These are phyloP conservation scores for Zygnema cylindricum DNA, from an alignment of 139 green algal genomes.

Conservation along the genomic window DNA sequence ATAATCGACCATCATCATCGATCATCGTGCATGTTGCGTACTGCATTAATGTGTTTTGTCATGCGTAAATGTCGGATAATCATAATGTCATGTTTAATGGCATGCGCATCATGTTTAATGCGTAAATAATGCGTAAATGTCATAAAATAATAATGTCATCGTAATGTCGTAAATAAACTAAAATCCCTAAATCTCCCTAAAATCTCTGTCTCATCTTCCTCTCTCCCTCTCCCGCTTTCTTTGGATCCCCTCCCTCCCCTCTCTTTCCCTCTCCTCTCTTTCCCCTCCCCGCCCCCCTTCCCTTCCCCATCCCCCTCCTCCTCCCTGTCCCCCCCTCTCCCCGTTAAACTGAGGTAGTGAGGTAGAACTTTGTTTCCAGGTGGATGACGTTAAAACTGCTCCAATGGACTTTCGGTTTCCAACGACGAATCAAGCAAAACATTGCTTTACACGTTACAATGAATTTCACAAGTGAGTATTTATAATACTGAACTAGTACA, in stretches of 20 bases:
- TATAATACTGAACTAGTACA: too few relatives aligned
- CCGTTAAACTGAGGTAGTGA: too few relatives aligned
- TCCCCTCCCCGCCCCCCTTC: background rate
- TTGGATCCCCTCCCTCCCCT: background rate
- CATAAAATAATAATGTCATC: too few relatives aligned
- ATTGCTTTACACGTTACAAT: conserved; percentile 94
- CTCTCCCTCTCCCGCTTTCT: background rate
- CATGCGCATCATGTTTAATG: background rate
- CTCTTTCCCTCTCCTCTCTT: background rate
- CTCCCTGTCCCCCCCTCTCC: background rate
- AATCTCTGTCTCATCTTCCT: background rate
- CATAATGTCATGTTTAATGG: too few relatives aligned
- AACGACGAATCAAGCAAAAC: conserved; percentile 84
- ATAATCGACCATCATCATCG: too few relatives aligned
- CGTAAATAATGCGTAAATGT: too few relatives aligned
- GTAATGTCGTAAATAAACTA: background rate
- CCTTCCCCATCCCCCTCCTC: background rate
- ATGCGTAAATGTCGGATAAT: background rate
- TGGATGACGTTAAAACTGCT: conserved; percentile 62
- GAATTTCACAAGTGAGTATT: conserved; percentile 88
- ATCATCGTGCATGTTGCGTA: too few relatives aligned
- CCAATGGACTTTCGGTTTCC: conserved; percentile 84
- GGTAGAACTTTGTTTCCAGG: conserved; percentile 13
- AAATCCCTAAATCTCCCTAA: background rate
- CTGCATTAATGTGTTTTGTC: too few relatives aligned